Conservation (phyloP, 129 eudicot species). For the Helianthus annuus region HanXRQr2.0-SUNRISE NC_035445.2:111760133-111760632, state of each 20-base stretch:
- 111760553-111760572: constrained; percentile 99
- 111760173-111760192: constrained; percentile 69
- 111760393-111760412: not conserved
- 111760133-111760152: constrained; percentile 27
- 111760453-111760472: constrained; percentile 92
- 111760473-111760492: constrained; percentile 84
- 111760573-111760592: constrained; percentile 92
- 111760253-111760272: constrained; percentile 80
- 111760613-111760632: constrained; percentile 99
- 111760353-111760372: constrained; percentile 19
- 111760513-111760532: constrained; percentile 97
- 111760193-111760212: constrained; percentile 86
- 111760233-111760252: constrained; percentile 98
- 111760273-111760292: constrained; percentile 76
- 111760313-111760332: constrained; percentile 97
- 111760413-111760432: constrained; percentile 71
- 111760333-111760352: constrained; percentile 89
- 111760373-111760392: constrained; percentile 13
- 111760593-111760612: constrained; percentile 98
- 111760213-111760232: constrained; percentile 97
- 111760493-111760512: constrained; percentile 74
- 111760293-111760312: constrained; percentile 99
- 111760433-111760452: constrained; percentile 88
- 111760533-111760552: constrained; percentile 99
- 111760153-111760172: constrained; percentile 78